Evolutionary conservation across 768 basidiomycete species (phyloP), one percentile per base, ranked within the genome.

Genomic region (Plicaturopsis crispa): DNA sequence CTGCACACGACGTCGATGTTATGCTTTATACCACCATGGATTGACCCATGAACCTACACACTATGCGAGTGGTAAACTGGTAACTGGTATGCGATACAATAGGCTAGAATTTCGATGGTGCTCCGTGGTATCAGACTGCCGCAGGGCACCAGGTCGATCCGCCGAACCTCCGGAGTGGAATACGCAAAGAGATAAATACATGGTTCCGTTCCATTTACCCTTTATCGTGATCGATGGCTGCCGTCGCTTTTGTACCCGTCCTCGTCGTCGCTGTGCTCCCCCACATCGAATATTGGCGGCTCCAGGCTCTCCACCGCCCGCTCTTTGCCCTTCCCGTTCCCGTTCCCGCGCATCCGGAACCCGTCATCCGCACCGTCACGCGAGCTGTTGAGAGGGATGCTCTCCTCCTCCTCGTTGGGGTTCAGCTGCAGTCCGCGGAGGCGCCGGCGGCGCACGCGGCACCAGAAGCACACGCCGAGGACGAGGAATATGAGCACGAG

Each of bases 401-500:
- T 69, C 60, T 93, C 91, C 55, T 87, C 80, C 26, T 60, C 43
- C n/a, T 45, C 54, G 33, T 52, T 52, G 30, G 67, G 43, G 10
- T 67, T 59, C 28, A 67, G 55, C 36, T 63, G 66, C 34, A 73
- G 59, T 36, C 60, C 63, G 38, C 59, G 54, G 47, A 32, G 61
- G 42, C 71, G 59, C 39, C 50, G 42, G 24, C 65, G 61, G 30
- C 81, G 69, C 13, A 71, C 50, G 28, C 88, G 80, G 61, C 76
- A 87, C 80, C 84, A 97, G 40, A 94, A 65, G 59, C 85, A 89
- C 7, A 73, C 59, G 0, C 78, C 87, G 37, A 92, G 74, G 12
- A 69, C 70, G 14, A 76, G 51, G 24, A 75, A 66, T 41, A 93
- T 71, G 38, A 96, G 59, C 3, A 93, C 53, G 28, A 97, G 70